Percentiles rank a stretch among this genome's conserved stretches.
Evolutionary conservation across 495 filamentous ascomycete species (phyloP).

Genomic region (Hapsidospora chrysogenum): DNA sequence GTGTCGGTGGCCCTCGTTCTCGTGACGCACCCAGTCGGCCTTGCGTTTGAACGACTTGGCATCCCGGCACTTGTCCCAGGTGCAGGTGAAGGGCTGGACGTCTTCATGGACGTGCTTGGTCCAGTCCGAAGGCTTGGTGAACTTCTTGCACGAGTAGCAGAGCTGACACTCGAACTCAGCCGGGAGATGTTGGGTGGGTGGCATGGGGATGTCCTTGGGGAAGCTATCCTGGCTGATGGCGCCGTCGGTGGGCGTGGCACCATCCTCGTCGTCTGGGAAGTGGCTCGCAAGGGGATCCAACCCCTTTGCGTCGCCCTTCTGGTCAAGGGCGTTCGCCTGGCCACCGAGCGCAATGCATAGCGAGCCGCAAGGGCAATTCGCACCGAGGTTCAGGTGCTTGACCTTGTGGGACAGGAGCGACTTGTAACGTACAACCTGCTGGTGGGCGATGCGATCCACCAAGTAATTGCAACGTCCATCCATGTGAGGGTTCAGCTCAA

Average conservation of each 20-base stretch:
- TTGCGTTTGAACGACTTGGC: conserved; percentile 95
- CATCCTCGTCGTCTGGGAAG: conserved; percentile 45
- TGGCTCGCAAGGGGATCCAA: conserved; percentile 20
- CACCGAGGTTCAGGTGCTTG: conserved; percentile 42
- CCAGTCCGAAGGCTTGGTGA: conserved; percentile 94
- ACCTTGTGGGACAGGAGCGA: conserved; percentile 53
- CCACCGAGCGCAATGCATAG: conserved; percentile 54
- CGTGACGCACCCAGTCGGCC: conserved; percentile 93
- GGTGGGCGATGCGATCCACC: conserved; percentile 67
- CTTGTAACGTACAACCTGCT: conserved; percentile 68
- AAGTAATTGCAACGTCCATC: conserved; percentile 34
- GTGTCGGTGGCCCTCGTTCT: conserved; percentile 84
- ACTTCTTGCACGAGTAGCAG: conserved; percentile 80
- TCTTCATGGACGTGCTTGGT: conserved; percentile 96
- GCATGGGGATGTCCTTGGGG: conserved; percentile 65
- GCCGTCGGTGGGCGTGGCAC: conserved; percentile 45
- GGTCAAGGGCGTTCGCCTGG: conserved; percentile 21
- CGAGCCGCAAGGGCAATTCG: conserved; percentile 39
- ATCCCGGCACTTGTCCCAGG: conserved; percentile 67
- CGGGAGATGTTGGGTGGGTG: conserved; percentile 62
- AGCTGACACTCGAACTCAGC: conserved; percentile 87
- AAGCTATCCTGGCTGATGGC: conserved; percentile 52
- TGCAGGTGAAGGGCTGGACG: conserved; percentile 90
- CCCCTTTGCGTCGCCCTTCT: conserved; percentile 19
- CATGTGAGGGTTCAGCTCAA: conserved; percentile 47